Evolutionary conservation across 129 eudicot genomes (phyloP).

Genomic region (Logfia minima): DNA sequence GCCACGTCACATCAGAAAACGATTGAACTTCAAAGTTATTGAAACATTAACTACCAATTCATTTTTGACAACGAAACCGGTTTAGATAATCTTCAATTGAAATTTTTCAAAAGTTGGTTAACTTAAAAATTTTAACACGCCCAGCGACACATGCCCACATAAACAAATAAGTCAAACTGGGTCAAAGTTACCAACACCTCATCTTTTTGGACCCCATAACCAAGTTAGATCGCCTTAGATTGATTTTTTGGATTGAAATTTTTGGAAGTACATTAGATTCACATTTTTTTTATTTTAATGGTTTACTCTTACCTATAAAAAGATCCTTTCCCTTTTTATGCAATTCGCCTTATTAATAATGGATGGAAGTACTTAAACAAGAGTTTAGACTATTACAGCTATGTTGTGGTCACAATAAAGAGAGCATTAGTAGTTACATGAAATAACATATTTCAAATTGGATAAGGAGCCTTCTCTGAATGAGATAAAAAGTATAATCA

Average conservation of each 20-base stretch:
- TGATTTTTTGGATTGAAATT: background rate
- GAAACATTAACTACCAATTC: background rate
- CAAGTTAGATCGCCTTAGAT: background rate
- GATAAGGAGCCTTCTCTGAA: background rate
- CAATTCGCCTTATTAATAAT: slow-evolving; percentile 1
- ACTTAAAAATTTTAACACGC: background rate
- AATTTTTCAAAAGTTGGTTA: background rate
- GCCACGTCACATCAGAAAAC: background rate
- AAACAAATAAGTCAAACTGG: background rate
- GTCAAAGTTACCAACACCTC: background rate
- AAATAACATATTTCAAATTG: background rate
- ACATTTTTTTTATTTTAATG: background rate
- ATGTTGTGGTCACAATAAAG: slow-evolving; percentile 2
- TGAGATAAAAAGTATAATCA: slow-evolving; percentile 7
- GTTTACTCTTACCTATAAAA: background rate
- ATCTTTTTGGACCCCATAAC: background rate
- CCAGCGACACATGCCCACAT: background rate
- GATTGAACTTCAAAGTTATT: slow-evolving; percentile 1
- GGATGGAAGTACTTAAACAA: background rate
- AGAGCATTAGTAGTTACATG: background rate
- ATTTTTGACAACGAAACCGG: background rate
- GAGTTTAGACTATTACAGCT: slow-evolving; percentile 5
- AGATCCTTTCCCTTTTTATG: background rate
- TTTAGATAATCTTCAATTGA: background rate
- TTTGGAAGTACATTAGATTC: background rate